phyloP scores from a whole-genome alignment of 805 yeast species.

The Lipomyces kockii region DNA sequence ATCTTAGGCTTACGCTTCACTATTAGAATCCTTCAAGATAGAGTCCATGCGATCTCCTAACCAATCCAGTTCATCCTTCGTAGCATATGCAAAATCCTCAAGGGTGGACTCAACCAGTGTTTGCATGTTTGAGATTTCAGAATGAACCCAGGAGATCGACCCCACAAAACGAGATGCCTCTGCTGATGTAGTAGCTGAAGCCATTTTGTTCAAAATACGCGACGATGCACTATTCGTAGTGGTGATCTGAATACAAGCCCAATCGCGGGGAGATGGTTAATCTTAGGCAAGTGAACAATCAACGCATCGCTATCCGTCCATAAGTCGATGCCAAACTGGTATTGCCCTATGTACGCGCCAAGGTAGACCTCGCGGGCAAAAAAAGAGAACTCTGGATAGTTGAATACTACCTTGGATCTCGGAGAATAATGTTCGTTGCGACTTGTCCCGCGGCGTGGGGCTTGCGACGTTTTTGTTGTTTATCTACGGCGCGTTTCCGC shows the following conservation, averaged over 20 bases:
- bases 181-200: background rate
- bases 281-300: background rate
- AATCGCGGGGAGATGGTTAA: background rate
- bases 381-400: background rate
- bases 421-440: background rate
- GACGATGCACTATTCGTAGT: background rate
- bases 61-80: constrained; percentile 36
- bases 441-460: background rate
- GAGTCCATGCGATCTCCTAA: constrained; percentile 28
- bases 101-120: constrained; percentile 7
- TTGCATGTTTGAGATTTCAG: constrained; percentile 27
- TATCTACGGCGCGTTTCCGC: background rate
- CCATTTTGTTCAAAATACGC: background rate
- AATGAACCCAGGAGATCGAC: constrained; percentile 25
- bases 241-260: background rate
- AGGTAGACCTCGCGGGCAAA: background rate
- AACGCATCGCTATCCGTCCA: background rate
- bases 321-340: background rate
- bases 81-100: constrained; percentile 35
- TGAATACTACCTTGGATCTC: background rate
- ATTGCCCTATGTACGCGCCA: background rate
- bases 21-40: constrained; percentile 2
- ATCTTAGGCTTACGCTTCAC: background rate
- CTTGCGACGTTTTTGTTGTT: background rate
- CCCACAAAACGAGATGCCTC: constrained; percentile 8